phyloP scores from a whole-genome alignment of 306 rosid genomes.

The Quercus robur region DNA sequence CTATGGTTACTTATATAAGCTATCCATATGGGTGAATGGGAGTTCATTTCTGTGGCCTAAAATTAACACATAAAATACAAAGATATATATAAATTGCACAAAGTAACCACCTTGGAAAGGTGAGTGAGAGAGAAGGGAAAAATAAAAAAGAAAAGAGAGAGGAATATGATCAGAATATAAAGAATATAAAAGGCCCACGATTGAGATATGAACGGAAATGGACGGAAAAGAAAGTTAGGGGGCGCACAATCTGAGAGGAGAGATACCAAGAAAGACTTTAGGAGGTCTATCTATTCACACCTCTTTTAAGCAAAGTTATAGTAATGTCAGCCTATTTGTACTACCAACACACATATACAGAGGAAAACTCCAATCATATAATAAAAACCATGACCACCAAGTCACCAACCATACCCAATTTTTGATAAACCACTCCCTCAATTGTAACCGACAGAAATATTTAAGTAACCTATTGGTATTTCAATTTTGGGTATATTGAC shows the following conservation, averaged over 20 bases:
- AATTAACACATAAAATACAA: constrained; percentile 9
- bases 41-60: constrained; percentile 41
- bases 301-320: constrained; percentile 43
- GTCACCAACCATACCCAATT: not conserved
- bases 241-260: constrained; percentile 17
- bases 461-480: constrained; percentile 30
- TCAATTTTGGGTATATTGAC: constrained; percentile 23
- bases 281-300: constrained; percentile 53
- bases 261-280: constrained; percentile 20
- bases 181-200: constrained; percentile 41
- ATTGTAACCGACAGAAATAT: constrained; percentile 30
- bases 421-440: not conserved
- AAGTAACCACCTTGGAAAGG: constrained; percentile 36
- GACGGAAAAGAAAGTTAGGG: constrained; percentile 10
- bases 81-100: constrained; percentile 8
- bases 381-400: constrained; percentile 11
- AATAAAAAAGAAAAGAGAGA: not conserved
- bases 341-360: constrained; percentile 20
- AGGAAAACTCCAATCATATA: not conserved
- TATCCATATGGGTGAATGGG: constrained; percentile 20
- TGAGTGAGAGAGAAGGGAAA: constrained; percentile 1
- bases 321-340: constrained; percentile 20
- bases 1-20: constrained; percentile 27
- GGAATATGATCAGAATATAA: constrained; percentile 38
- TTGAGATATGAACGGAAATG: constrained; percentile 28